Evolutionary conservation across 371 early-diverging fungal genomes (phyloP), one percentile per base, ranked within the genome.

Genomic region (Rhizopus microsporus): DNA sequence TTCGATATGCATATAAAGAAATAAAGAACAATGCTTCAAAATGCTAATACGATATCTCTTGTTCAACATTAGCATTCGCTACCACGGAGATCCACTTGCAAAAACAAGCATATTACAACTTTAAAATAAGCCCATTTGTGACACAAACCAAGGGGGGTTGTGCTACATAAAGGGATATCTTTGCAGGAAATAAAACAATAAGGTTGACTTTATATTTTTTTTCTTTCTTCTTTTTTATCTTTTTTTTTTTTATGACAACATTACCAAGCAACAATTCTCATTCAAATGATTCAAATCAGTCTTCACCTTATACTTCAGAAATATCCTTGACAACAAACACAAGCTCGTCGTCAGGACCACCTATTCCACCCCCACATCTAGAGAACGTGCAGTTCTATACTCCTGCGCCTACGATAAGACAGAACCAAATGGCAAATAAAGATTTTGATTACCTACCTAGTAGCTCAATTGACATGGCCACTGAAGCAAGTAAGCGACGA

Each of bases 391-490:
- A 57, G 12, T 50, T 42, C 29, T 49, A 40, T 35, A 47, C 46
- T 16, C 23, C 56, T 29, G 12, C 37, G 29, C 10, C 56, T 31
- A 3, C 56, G 34, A 38, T 34, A 30, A 23, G 2, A 7, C 39
- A 17, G 7, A 8, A 51, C 12, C 51, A 51, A 23, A 23, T 23
- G 23, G 9, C 33, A 7, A 37, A 17, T 0, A 16, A 13, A 37
- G 65, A 60, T 56, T 31, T 40, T 0, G 50, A 57, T 16, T 65
- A 65, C n/a, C 38, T 65, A 32, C 60, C 46, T 12, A 60, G 60
- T 17, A 65, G 65, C 29, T 65, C 65, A 38, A 33, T 65, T 1
- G 29, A 51, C 3, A 53, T 59, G 45, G 60, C 65, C 5, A 47
- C 48, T 3, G 5, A 49, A 13, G 60, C 60, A 2, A 53, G 56